phyloP scores from a whole-genome alignment of 345 rosid genomes.

The Brassica carinata region DNA sequence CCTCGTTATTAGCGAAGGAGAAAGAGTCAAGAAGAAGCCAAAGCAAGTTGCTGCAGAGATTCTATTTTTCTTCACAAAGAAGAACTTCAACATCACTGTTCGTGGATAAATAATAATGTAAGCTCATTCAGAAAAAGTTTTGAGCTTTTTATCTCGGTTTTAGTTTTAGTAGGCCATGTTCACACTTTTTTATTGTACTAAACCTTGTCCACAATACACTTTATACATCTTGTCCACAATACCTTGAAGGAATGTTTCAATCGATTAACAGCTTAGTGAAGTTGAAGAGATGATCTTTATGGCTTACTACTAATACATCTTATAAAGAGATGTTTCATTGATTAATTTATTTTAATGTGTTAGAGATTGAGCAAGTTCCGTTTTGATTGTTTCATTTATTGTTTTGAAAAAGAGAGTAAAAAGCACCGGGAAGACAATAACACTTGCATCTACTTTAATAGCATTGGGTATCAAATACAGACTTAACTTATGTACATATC shows the following conservation, averaged over 20 bases:
- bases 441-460: too few species aligned
- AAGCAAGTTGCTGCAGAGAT: too few species aligned
- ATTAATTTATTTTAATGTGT: too few species aligned
- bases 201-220: neutral
- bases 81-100: too few species aligned
- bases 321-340: neutral
- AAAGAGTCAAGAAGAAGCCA: conserved; percentile 35
- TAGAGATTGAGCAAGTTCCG: neutral
- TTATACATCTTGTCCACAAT: neutral
- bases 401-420: neutral
- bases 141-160: neutral
- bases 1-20: too few species aligned
- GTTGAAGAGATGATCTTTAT: neutral
- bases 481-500: too few species aligned
- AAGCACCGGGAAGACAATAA: neutral
- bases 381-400: neutral
- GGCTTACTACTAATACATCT: neutral
- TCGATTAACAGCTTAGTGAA: neutral
- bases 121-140: neutral
- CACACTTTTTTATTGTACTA: neutral
- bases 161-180: too few species aligned
- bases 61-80: too few species aligned
- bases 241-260: neutral
- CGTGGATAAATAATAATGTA: neutral
- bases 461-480: too few species aligned